Evolutionary conservation across 2,329 filamentous ascomycete species (phyloP), one percentile per base, ranked within the genome.

Genomic region (Parasarocladium wereldwijsianum): DNA sequence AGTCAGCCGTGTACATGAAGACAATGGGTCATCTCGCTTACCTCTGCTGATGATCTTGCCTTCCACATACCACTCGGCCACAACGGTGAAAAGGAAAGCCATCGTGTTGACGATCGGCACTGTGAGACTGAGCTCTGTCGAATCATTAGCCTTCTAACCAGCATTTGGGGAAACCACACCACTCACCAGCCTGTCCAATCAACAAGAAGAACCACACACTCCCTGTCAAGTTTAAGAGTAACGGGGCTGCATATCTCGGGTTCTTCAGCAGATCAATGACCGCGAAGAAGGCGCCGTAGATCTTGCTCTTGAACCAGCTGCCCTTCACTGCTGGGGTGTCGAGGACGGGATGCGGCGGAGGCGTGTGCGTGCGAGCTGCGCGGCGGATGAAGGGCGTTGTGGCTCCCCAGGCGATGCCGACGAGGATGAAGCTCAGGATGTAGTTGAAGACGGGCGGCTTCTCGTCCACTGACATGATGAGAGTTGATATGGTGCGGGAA

Each of bases 131-230:
- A 96, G 50, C 53, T 96, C 87, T 90, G 42, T 9, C 16, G 12
- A 16, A 20, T 24, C 12, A 24, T n/a, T n/a, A n/a, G n/a, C n/a
- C n/a, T n/a, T n/a, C n/a, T n/a, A 14, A 9, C 26, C 11, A 14
- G 18, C 26, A 29, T 6, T 13, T 13, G 13, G 10, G 6, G 13
- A 13, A 26, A 20, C 15, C 31, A 32, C 14, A 31, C 21, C 16
- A 66, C 78, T 43, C 55, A 92, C 85, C 85, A 44, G 86, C 86
- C 51, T 90, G 73, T 6, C 87, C 87, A 55, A 96, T 87, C 39
- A 96, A 61, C 41, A 96, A 55, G 44, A 96, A 96, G 56, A 96
- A 96, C 87, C 87, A 96, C 32, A 94, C 67, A 47, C 84, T 93
- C 17, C 87, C 87, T 3, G 87, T 93, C 31, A 96, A 57, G 50